Evolutionary conservation across 148 eudicot species (phyloP).

Genomic region (Rhododendron simsii): DNA sequence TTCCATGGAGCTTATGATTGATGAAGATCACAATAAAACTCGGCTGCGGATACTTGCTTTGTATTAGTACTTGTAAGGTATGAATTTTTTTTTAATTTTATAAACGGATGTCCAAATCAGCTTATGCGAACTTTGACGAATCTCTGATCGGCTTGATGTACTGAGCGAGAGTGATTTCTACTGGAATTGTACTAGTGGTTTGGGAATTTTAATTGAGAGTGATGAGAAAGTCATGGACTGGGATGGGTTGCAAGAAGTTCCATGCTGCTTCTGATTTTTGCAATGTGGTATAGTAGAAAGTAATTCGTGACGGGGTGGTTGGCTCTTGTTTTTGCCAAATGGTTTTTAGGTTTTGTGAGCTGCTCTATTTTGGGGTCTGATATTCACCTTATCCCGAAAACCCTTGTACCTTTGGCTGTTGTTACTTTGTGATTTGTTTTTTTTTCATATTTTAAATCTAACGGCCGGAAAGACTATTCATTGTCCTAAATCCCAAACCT

Average conservation of each 20-base stretch:
- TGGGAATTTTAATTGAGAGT: neutral
- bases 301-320: too few relatives aligned
- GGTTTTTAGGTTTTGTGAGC: neutral
- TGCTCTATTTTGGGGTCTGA: neutral
- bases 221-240: neutral
- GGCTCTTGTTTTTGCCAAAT: neutral
- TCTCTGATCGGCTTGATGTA: neutral
- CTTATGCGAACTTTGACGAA: neutral
- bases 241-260: neutral
- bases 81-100: neutral
- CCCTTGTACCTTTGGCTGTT: too few relatives aligned
- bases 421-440: too few relatives aligned
- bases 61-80: neutral
- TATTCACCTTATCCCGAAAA: too few relatives aligned
- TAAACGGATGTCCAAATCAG: neutral
- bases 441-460: too few relatives aligned
- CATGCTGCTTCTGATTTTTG: neutral
- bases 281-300: too few relatives aligned
- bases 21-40: neutral
- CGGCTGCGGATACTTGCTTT: neutral
- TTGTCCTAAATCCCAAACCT: accelerated
- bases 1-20: slow-evolving; percentile 5
- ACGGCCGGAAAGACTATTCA: too few relatives aligned
- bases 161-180: neutral
- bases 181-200: neutral